Percentiles rank a stretch among this genome's conserved stretches.
These are phyloP conservation scores for Chaetomium sp. DNA, from an alignment of 2,329 filamentous ascomycete species.

Conservation along the genomic window DNA sequence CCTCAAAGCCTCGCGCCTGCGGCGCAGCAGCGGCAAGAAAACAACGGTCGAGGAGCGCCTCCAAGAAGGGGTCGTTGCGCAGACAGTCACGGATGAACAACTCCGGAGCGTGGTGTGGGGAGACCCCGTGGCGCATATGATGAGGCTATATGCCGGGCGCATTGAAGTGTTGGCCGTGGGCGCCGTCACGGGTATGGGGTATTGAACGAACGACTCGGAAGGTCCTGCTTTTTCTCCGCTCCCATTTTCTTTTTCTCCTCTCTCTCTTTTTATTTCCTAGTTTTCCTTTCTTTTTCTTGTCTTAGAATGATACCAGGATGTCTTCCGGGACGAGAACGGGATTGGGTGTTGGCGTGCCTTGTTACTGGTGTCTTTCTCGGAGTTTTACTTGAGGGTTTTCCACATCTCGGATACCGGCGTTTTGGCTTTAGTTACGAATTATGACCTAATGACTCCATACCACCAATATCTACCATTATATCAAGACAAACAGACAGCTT, in stretches of 20 bases:
- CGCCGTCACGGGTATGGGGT: conserved; percentile 49
- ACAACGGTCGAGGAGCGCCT: conserved; percentile 46
- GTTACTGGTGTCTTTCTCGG: neutral
- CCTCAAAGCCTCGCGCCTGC: conserved; percentile 29
- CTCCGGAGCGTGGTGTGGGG: conserved; percentile 70
- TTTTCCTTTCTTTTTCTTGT: neutral
- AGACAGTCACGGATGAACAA: conserved; percentile 60
- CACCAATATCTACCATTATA: too few relatives aligned
- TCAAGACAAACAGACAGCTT: too few relatives aligned
- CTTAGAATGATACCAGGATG: neutral
- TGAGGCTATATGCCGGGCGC: conserved; percentile 68
- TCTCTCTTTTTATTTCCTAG: neutral
- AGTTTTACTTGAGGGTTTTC: too few relatives aligned
- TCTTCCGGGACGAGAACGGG: neutral
- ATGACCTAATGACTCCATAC: too few relatives aligned
- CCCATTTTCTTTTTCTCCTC: neutral
- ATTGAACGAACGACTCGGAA: conserved; percentile 7
- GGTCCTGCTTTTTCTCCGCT: neutral
- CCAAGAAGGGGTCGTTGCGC: conserved; percentile 59
- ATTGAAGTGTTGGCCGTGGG: conserved; percentile 65
- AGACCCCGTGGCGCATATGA: conserved; percentile 72
- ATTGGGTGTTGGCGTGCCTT: neutral
- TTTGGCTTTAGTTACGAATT: too few relatives aligned
- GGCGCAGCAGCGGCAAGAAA: conserved; percentile 35
- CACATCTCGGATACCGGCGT: too few relatives aligned